These are phyloP conservation scores for Elongisporangium anandrum DNA, from an alignment of 352 stramenopile genomes.

Conservation along the genomic window DNA sequence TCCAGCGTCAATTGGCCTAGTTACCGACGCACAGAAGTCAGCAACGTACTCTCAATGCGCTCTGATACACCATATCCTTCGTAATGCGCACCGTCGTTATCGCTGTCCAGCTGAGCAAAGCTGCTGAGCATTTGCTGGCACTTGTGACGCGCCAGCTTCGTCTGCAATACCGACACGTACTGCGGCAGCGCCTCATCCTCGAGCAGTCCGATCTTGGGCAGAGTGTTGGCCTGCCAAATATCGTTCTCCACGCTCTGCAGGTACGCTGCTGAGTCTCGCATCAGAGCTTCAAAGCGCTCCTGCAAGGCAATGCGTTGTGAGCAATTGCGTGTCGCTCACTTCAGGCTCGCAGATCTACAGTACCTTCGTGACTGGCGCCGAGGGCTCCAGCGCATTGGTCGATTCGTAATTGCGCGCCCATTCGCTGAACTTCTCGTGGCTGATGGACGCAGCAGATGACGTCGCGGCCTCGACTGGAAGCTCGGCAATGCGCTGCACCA, in stretches of 20 bases:
- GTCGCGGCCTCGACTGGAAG: constrained; percentile 20
- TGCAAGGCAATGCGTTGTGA: constrained; percentile 3
- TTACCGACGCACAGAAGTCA: constrained; percentile 1
- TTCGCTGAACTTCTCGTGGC: constrained; percentile 14
- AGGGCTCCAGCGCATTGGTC: constrained; percentile 9
- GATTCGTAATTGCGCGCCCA: constrained; percentile 23
- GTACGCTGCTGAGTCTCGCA: constrained; percentile 36
- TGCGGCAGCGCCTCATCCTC: constrained; percentile 25
- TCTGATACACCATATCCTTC: background rate
- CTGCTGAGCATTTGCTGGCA: constrained; percentile 23
- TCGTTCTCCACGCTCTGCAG: constrained; percentile 40
- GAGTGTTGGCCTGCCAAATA: constrained; percentile 21
- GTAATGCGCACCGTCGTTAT: constrained; percentile 47
- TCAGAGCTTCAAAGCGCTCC: constrained; percentile 38
- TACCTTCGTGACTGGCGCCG: constrained; percentile 29
- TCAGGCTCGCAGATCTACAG: no score
- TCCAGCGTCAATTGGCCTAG: constrained; percentile 32
- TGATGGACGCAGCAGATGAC: constrained; percentile 8
- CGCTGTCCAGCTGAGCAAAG: constrained; percentile 59
- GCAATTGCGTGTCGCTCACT: no score
- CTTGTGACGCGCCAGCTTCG: constrained; percentile 64
- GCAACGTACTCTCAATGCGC: no score
- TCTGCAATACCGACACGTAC: constrained; percentile 53
- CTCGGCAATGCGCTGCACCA: constrained; percentile 47
- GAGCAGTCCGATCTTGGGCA: constrained; percentile 29